Base-by-base conservation (phyloP, 495 filamentous ascomycete genomes). In the Cercophora sp. region DNA sequence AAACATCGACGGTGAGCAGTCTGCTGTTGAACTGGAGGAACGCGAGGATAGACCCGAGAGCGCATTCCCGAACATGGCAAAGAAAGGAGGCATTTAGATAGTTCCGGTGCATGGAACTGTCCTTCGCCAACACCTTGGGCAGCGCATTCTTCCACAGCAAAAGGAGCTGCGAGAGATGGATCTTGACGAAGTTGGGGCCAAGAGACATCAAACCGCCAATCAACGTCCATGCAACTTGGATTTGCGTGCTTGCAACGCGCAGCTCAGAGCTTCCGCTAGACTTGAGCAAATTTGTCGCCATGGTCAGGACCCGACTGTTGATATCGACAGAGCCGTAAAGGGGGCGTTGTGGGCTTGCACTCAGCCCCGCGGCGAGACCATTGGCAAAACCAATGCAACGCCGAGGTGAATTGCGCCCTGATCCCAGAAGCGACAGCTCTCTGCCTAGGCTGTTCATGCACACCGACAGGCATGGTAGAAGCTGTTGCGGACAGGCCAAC, bases 121-220 rank as follows among this genome's bases (percentile, higher is more conserved):
- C 92, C 68, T 88, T 93, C 20, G 87, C 83, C 9, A 97, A 64
- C n/a, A 94, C 92, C 60, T 90, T 96, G 4, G 93, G 93, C 27
- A 99, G 72, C 2, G 93, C 91, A 70, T 96, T 97, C 66, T 95
- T 96, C 93, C 93, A 99, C 10, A 99, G 77, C n/a, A 97, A 70
- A 46, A 97, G 84, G 39, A 99, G 73, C 66, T 97, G 93, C 2
- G 92, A 92, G 16, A 99, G 78, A 72, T 97, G 93, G 34, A 96
- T 97, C 70, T 99, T 99, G 68, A 97, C 92, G 65, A 99, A 99
- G 64, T 95, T 96, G 4, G 94, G 94, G 0, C 93, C 93, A 2
- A 97, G 76, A 5, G 91, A 88, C 94, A 97, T 97, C 20, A 99
- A 70, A 0, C 93, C 93, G 27, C 93, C 93, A 50, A 99, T 94